Evolutionary conservation across 1,284 basidiomycete species (phyloP).

Genomic region (Naganishia albida): DNA sequence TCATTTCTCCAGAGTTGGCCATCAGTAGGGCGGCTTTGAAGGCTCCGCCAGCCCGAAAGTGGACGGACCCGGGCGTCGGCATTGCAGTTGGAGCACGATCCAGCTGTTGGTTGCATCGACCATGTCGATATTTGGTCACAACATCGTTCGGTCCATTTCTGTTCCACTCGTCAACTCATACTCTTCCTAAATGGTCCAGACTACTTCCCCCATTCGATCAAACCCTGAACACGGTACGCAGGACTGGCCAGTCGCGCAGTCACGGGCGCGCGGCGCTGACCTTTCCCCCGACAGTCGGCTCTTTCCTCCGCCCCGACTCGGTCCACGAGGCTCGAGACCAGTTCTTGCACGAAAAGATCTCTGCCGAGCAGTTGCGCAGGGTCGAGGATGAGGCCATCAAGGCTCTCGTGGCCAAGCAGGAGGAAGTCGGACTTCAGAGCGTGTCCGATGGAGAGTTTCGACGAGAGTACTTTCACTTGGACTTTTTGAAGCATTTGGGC

Average conservation of each 20-base stretch:
- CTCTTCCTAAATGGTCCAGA: slow-evolving; percentile 26
- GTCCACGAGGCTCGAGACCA: slow-evolving; percentile 59
- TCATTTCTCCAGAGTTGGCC: neutral
- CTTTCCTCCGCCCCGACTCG: slow-evolving; percentile 61
- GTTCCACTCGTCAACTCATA: neutral
- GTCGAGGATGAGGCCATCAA: slow-evolving; percentile 62
- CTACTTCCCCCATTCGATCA: slow-evolving; percentile 17
- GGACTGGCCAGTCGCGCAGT: neutral
- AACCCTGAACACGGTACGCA: slow-evolving; percentile 32
- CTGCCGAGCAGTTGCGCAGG: slow-evolving; percentile 56
- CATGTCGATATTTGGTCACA: neutral
- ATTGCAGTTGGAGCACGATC: neutral
- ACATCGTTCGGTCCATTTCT: neutral
- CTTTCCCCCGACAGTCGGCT: slow-evolving; percentile 55
- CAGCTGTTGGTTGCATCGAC: neutral
- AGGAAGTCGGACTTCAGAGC: slow-evolving; percentile 59
- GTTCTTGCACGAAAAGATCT: slow-evolving; percentile 56
- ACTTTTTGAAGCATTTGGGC: slow-evolving; percentile 41
- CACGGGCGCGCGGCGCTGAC: neutral
- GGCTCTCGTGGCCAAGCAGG: slow-evolving; percentile 60
- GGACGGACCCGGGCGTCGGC: slow-evolving; percentile 1
- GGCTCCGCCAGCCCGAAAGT: neutral
- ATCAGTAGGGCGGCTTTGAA: neutral
- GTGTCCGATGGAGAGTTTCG: slow-evolving; percentile 66
- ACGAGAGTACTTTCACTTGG: slow-evolving; percentile 39